Base-by-base conservation (phyloP, 768 basidiomycete genomes). In the Lactarius psammicola region DNA sequence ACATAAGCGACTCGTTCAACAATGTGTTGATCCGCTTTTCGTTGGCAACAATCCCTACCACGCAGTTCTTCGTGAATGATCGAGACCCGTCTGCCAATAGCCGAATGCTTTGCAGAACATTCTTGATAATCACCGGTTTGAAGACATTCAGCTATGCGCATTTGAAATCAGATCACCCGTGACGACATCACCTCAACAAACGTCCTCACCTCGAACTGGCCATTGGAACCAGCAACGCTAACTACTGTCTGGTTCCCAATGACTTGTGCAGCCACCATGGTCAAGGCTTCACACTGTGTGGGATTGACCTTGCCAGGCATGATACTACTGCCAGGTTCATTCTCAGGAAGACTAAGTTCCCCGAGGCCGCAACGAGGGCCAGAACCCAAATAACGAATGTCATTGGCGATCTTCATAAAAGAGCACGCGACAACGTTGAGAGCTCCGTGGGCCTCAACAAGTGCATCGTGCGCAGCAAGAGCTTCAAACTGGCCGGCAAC, bases 241-340 rank as follows among this genome's bases (percentile, higher is more conserved):
- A 98, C 92, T 54, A 89, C 78, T 13, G 94, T 95, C 77, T 98
- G 92, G 79, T 98, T 99, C 49, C 97, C 97, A 78, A 98, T 96
- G 5, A 98, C 96, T 76, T 98, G 97, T 0, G 96, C 95, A 49
- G 94, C 93, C 28, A 98, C 94, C 97, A 98, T 98, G 11, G 97
- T 98, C 67, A 98, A 77, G 9, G 97, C 97, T 78, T 99, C 97
- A 71, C 97, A 98, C 75, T 99, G 97, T 5, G 97, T 99, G 13
- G 97, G 97, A 79, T 99, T 99, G 65, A 99, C 97, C 80, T 99
- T 98, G 67, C 97, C 97, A 8, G 95, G 97, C 97, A 99, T 99
- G 79, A 99, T 98, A 65, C 94, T 96, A 73, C 94, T 95, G 56
- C 97, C 97, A 53, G 97, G 97, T 78, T 99, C 97, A 76, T 99